A percentile compares a stretch with the other conserved stretches of the same genome.
Evolutionary conservation across 768 basidiomycete species (phyloP).

Genomic region (Hygrophorus pudorinus): DNA sequence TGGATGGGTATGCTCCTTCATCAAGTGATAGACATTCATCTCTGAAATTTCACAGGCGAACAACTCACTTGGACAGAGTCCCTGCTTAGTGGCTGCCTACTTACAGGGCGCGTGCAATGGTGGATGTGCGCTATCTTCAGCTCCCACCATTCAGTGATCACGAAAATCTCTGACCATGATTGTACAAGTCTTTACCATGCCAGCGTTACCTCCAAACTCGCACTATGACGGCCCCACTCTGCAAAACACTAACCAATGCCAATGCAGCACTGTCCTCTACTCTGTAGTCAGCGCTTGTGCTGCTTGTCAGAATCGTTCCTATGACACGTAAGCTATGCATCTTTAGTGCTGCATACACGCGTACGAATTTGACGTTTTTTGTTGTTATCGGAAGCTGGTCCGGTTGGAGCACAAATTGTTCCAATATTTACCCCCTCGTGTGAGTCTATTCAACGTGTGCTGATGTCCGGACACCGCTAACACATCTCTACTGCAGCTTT

Average conservation of each 20-base stretch:
- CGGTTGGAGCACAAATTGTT: slow-evolving; percentile 14
- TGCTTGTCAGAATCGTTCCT: slow-evolving; percentile 27
- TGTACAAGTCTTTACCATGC: not conserved
- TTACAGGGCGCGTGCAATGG: slow-evolving; percentile 23
- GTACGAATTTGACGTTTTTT: not conserved
- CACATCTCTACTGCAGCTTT: slow-evolving; percentile 8
- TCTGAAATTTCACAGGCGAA: slow-evolving; percentile 18
- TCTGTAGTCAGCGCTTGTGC: slow-evolving; percentile 33
- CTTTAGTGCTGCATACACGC: too few relatives aligned
- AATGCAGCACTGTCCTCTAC: slow-evolving; percentile 36
- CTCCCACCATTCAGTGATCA: not conserved
- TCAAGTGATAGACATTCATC: not conserved
- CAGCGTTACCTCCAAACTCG: slow-evolving; percentile 15
- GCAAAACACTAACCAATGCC: slow-evolving; percentile 20
- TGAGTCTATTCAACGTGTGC: not conserved
- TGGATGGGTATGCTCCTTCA: slow-evolving; percentile 24
- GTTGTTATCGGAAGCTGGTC: slow-evolving; percentile 11
- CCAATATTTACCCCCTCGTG: slow-evolving; percentile 10
- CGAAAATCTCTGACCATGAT: not conserved
- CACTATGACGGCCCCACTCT: slow-evolving; percentile 10
- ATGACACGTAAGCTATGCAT: not conserved
- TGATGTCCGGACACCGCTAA: not conserved
- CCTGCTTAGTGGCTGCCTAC: slow-evolving; percentile 23
- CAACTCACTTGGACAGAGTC: slow-evolving; percentile 36
- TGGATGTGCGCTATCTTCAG: slow-evolving; percentile 15